Conservation (phyloP, 2,329 filamentous ascomycete genomes). For the Leptographium wingfieldii region DNA sequence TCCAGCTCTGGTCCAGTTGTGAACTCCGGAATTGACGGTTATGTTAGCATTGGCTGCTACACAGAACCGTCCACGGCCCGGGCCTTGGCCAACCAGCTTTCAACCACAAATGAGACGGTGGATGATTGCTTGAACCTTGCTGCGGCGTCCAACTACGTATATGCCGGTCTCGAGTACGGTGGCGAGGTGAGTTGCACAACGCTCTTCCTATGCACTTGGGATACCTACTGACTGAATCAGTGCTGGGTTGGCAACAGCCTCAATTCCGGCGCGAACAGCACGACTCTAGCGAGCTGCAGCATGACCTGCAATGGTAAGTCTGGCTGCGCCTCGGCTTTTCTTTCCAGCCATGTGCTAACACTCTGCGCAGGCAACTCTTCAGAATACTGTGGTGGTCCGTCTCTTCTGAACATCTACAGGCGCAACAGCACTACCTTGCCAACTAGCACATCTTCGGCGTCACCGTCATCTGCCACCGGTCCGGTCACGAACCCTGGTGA, state of each 20-base stretch:
- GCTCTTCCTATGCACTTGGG: not conserved
- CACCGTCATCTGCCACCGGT: not conserved
- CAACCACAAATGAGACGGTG: slow-evolving; percentile 13
- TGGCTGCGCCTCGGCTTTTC: not conserved
- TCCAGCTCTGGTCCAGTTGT: slow-evolving; percentile 15
- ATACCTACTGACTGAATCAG: not conserved
- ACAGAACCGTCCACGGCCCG: slow-evolving; percentile 14
- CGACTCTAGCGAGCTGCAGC: slow-evolving; percentile 16
- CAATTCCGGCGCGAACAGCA: slow-evolving; percentile 4
- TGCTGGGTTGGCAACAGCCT: slow-evolving; percentile 9
- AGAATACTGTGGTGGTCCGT: slow-evolving; percentile 12
- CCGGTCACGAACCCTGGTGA: slow-evolving; percentile 23
- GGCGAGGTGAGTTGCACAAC: slow-evolving; percentile 4
- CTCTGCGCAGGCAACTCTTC: slow-evolving; percentile 5
- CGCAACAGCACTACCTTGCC: slow-evolving; percentile 6
- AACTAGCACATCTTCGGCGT: not conserved
- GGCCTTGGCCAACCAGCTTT: slow-evolving; percentile 11
- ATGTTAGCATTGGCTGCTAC: slow-evolving; percentile 23
- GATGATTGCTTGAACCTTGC: slow-evolving; percentile 14
- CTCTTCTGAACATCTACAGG: slow-evolving; percentile 12
- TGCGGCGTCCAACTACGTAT: slow-evolving; percentile 10
- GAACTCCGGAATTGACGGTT: slow-evolving; percentile 22
- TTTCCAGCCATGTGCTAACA: not conserved
- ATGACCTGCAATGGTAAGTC: slow-evolving; percentile 13
- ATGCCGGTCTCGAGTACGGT: slow-evolving; percentile 22